Percentiles rank a stretch among this genome's conserved stretches.
Conservation (phyloP, 768 basidiomycete genomes). For the Dacryopinax spathularia region DNA sequence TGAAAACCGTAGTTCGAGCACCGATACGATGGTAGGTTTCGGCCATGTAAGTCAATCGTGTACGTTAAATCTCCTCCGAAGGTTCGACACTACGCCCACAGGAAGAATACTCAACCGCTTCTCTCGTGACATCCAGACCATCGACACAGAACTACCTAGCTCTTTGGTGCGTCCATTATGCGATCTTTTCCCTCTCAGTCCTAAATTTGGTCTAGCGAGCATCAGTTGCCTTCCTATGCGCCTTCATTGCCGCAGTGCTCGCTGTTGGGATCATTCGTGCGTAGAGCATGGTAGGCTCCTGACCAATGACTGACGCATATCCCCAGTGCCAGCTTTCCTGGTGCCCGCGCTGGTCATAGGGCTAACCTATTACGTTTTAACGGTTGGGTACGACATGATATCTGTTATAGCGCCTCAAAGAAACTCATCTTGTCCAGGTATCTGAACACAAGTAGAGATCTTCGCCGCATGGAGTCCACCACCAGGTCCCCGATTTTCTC, state of each 20-base stretch:
- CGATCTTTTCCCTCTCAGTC: background rate
- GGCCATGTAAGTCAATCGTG: no score
- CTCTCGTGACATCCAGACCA: slow-evolving; percentile 63
- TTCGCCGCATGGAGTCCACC: slow-evolving; percentile 84
- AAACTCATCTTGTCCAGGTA: slow-evolving; percentile 8
- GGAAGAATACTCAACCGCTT: slow-evolving; percentile 29
- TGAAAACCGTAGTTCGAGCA: slow-evolving; percentile 58
- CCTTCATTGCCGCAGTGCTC: slow-evolving; percentile 60
- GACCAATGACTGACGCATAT: no score
- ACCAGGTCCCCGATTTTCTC: slow-evolving; percentile 72
- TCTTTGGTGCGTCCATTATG: slow-evolving; percentile 28
- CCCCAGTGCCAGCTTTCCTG: slow-evolving; percentile 9
- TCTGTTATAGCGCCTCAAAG: background rate
- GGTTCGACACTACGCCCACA: slow-evolving; percentile 59
- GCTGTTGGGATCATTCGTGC: slow-evolving; percentile 28
- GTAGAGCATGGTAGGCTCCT: no score
- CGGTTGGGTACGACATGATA: background rate
- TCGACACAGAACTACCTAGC: slow-evolving; percentile 56
- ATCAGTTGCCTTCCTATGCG: slow-evolving; percentile 64
- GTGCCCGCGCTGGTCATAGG: slow-evolving; percentile 8
- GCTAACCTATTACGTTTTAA: slow-evolving; percentile 6
- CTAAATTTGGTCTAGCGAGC: no score
- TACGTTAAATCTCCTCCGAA: no score
- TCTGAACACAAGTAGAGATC: slow-evolving; percentile 59
- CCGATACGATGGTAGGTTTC: slow-evolving; percentile 44